Percentiles rank a stretch among this genome's conserved stretches.
phyloP scores from a whole-genome alignment of 345 rosid genomes.

The Eucalyptus decipiens region DNA sequence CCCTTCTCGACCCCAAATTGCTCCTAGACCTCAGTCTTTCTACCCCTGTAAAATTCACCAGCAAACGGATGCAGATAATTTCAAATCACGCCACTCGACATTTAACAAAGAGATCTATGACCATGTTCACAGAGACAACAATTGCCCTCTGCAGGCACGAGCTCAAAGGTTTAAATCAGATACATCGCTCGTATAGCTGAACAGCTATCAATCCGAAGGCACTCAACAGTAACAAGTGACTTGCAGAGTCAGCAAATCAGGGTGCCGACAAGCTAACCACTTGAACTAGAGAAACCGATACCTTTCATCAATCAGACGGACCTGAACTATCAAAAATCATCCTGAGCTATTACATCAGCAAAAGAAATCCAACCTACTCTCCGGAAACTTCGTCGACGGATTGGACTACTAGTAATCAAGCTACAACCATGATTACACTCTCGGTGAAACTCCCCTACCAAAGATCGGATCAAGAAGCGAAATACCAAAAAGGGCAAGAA shows the following conservation, averaged over 20 bases:
- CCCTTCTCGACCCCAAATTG: conserved; percentile 57
- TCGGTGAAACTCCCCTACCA: neutral
- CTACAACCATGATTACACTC: neutral
- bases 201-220: neutral
- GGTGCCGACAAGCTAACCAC: neutral
- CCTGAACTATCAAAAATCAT: neutral
- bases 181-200: neutral
- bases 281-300: neutral
- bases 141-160: neutral
- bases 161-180: neutral
- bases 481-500: neutral
- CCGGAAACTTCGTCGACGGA: neutral
- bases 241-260: neutral
- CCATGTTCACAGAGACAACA: neutral
- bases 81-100: neutral
- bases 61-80: neutral
- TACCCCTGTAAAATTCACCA: conserved; percentile 24
- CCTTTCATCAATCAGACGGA: neutral
- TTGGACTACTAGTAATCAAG: neutral
- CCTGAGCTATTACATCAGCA: neutral
- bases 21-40: conserved; percentile 64
- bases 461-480: conserved; percentile 22
- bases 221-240: neutral
- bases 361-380: neutral
- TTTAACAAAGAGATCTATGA: neutral